Evolutionary conservation across 257 asterid genomes (phyloP), one percentile per base, ranked within the genome.

Genomic region (Solanum ossicruentum): DNA sequence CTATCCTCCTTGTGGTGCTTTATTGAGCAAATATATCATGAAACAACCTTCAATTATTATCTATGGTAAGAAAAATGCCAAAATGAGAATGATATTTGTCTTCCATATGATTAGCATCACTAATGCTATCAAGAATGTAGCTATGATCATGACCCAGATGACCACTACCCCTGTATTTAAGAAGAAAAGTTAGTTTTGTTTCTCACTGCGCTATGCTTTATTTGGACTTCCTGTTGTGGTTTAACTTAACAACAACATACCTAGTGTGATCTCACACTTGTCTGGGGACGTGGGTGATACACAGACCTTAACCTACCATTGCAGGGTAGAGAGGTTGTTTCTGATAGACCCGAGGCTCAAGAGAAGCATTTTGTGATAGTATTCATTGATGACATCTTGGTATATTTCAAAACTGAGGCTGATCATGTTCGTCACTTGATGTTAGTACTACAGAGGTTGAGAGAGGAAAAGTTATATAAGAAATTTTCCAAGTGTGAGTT

Each of bases 1-100:
- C 96, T 96, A 93, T 45, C 93, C 98, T 12, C 97, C 93, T 81
- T 93, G 97, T 84, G 98, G 97, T 88, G 93, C 86, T 86, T 94
- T 94, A 88, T 86, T 91, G 15, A 93, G 85, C 79, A 89, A 81
- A 5, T 96, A 93, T 41, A 92, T 82, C 98, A 93, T 93, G 91
- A 94, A 92, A 3, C 87, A 60, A 79, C 92, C 85, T 86, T 93
- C 96, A 12, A 93, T 90, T 36, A 89, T 39, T 73, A 90, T 85
- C 84, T 87, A 93, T 0, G 97, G 95, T 65, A 93, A 41, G 86
- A 94, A 88, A 82, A 93, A 92, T 1, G 84, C 87, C 11, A 93
- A 85, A 10, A 93, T 84, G 3, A 92, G 88, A n/a, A 89, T 10
- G 3, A 92, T 73, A 39, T 81, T 81, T 81, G 84, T 60, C 11